A percentile compares a stretch with the other conserved stretches of the same genome.
Evolutionary conservation across 2,329 filamentous ascomycete species (phyloP).

Genomic region (Arthrinium puccinioides): DNA sequence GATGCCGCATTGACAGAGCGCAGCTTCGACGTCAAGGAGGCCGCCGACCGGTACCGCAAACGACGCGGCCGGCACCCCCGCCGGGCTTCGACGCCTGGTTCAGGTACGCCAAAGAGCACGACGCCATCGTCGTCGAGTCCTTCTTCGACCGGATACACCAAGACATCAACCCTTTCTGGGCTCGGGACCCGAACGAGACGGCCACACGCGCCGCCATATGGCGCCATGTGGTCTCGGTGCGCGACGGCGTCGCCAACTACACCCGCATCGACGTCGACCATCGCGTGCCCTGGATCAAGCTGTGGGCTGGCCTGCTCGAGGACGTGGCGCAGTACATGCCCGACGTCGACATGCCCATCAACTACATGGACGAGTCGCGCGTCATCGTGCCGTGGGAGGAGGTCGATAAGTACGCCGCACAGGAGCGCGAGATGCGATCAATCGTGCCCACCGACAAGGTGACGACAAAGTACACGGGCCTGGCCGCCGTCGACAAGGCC

Average conservation of each 20-base stretch:
- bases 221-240: slow-evolving; percentile 39
- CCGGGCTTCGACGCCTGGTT: slow-evolving; percentile 59
- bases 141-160: slow-evolving; percentile 60
- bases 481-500: slow-evolving; percentile 12
- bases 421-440: slow-evolving; percentile 29
- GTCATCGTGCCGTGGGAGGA: slow-evolving; percentile 45
- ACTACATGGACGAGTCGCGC: slow-evolving; percentile 43
- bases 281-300: slow-evolving; percentile 36
- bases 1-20: slow-evolving; percentile 32
- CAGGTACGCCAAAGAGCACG: slow-evolving; percentile 39
- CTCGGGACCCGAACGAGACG: slow-evolving; percentile 34
- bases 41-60: slow-evolving; percentile 47
- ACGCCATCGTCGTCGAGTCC: slow-evolving; percentile 53
- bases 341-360: slow-evolving; percentile 49
- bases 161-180: slow-evolving; percentile 56
- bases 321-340: slow-evolving; percentile 44
- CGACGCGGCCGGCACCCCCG: slow-evolving; percentile 54
- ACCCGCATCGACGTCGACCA: slow-evolving; percentile 31
- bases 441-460: slow-evolving; percentile 28
- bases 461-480: slow-evolving; percentile 28
- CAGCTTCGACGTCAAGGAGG: slow-evolving; percentile 40
- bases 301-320: slow-evolving; percentile 41
- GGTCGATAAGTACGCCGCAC: slow-evolving; percentile 34
- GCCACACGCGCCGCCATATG: slow-evolving; percentile 32
- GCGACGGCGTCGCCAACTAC: slow-evolving; percentile 32